A percentile compares a stretch with the other conserved stretches of the same genome.
Conservation (phyloP, 192 early-diverging fungal genomes). For the Anaeromyces robustus region DNA sequence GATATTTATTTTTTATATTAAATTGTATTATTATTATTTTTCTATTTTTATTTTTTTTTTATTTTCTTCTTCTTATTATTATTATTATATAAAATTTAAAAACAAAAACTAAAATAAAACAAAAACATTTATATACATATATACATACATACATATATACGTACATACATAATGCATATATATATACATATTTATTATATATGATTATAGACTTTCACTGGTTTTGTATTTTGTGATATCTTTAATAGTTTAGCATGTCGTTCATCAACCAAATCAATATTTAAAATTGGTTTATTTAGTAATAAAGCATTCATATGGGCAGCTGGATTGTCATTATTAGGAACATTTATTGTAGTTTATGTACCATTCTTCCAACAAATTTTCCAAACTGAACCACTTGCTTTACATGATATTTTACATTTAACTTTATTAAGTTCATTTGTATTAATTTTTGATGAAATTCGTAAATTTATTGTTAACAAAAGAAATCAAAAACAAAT, state of each 20-base stretch:
- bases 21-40: no score
- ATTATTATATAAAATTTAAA: no score
- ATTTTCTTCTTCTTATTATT: no score
- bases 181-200: no score
- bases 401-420: constrained; percentile 51
- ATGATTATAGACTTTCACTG: constrained; percentile 70
- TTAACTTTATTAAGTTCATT: constrained; percentile 51
- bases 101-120: no score
- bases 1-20: no score
- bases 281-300: constrained; percentile 61
- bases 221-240: constrained; percentile 92
- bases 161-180: no score
- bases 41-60: no score
- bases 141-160: no score
- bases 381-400: constrained; percentile 81
- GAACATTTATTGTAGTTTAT: constrained; percentile 79
- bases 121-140: no score
- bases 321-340: constrained; percentile 57
- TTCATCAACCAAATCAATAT: constrained; percentile 65
- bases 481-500: not conserved
- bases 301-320: constrained; percentile 85
- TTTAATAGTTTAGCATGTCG: constrained; percentile 88
- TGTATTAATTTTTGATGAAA: constrained; percentile 78
- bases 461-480: constrained; percentile 31
- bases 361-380: constrained; percentile 76